Base-by-base conservation (phyloP, 129 eudicot genomes). In the Chrysanthemum makinoi region DNA sequence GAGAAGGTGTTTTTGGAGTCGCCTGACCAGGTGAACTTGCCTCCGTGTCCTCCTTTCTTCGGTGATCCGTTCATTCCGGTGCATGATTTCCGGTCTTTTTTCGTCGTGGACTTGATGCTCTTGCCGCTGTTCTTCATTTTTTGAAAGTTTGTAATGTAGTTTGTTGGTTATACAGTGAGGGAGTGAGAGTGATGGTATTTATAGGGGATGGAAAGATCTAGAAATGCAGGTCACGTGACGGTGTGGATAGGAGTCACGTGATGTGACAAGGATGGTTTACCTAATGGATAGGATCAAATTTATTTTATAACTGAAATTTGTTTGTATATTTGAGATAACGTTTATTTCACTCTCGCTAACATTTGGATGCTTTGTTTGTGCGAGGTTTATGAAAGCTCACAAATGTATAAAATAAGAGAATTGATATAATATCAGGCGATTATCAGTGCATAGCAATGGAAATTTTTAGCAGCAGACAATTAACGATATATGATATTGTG, bases 11-110 rank as follows among this genome's bases (percentile, higher is more conserved):
- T 85, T 22, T 22, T 22, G 20, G 66, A 81, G 64, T 83, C 89
- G 18, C 97, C 97, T 67, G 90, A 80, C 97, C 96, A 91, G 1
- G 97, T 91, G 76, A 86, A 88, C 86, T 91, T 91, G 14, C 97
- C 97, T 63, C 97, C 97, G 46, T 80, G 86, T 33, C 97, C 97
- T 46, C 97, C 93, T 65, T 91, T 91, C 87, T 91, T 91, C 56
- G 97, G 97, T 16, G 89, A 78, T 65, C 97, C 96, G 72, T 6
- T 79, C 72, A 88, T 14, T 22, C 96, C 97, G 44, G 90, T 67
- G 15, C 70, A 77, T 14, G 97, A 91, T 78, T 82, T 84, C 10
- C 57, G 5, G 57, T 52, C 57, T 17, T 12, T 15, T 52, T 11
- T 52, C 4, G 57, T 52, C 2, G 17, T 17, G 0, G 57, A 52